Conservation (phyloP, 2,329 filamentous ascomycete genomes). For the Sporothrix luriei region DNA sequence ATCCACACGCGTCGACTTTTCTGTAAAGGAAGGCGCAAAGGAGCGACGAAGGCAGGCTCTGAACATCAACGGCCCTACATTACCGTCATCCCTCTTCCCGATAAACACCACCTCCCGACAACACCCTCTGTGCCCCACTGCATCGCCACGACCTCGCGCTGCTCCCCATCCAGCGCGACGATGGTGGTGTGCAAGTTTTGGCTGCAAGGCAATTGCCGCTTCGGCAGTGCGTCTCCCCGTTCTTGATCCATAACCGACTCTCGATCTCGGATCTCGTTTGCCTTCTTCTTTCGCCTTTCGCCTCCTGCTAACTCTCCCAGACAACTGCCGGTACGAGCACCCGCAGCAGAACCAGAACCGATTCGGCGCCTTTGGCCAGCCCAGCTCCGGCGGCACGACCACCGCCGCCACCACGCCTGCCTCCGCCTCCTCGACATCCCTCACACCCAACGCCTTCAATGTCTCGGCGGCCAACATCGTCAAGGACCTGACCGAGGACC, state of each 20-base stretch:
- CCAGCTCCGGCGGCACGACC: not conserved
- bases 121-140: too few relatives aligned
- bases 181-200: constrained; percentile 52
- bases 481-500: constrained; percentile 68
- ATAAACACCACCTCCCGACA: not conserved
- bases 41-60: not conserved
- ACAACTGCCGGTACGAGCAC: constrained; percentile 59
- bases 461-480: constrained; percentile 63
- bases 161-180: not conserved
- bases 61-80: constrained; percentile 3
- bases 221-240: constrained; percentile 49
- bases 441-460: constrained; percentile 47
- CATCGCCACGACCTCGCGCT: not conserved
- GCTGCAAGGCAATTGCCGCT: constrained; percentile 56
- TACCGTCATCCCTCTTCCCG: not conserved
- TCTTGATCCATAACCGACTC: not conserved
- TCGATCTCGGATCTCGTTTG: not conserved
- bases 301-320: constrained; percentile 42
- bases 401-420: not conserved
- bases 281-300: too few relatives aligned
- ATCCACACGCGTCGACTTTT: constrained; percentile 23
- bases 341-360: constrained; percentile 56
- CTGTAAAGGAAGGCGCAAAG: constrained; percentile 14
- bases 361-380: constrained; percentile 50
- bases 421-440: constrained; percentile 21